Base-by-base conservation (phyloP, 768 basidiomycete genomes). In the Pluteus cervinus region DNA sequence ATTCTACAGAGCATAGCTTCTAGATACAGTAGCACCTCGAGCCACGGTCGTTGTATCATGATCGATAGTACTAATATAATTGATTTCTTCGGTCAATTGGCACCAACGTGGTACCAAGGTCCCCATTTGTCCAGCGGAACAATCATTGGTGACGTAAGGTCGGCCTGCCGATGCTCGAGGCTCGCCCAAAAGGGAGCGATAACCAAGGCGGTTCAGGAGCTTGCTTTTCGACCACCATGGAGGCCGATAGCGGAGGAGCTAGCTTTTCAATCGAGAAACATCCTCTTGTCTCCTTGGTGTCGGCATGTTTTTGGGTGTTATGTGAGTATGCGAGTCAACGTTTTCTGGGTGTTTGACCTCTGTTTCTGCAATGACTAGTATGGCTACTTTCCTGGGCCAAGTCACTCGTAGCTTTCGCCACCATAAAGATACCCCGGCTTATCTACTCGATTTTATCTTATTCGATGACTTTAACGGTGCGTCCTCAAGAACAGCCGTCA, bases 1-100 rank as follows among this genome's bases (percentile, higher is more conserved):
- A 90, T 55, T 93, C 91, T 14, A 94, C 91, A 12, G 91, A 94
- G 58, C 80, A 91, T 50, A 65, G 71, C 8, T 94, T 93, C 68
- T 88, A 54, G 51, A 17, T 35, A 16, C 5, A 14, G 23, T 28
- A 24, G 5, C 26, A 2, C 18, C 24, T 14, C n/a, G n/a, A n/a
- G n/a, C n/a, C n/a, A n/a, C n/a, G n/a, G n/a, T n/a, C n/a, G 26
- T 28, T 9, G 26, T 9, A 28, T 28, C 9, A 9, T 28, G 26
- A 9, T 28, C 14, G 26, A 28, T 28, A 28, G 14, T 28, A 28
- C 12, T 18, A 18, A 11, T 5, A 16, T 21, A 36, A 18, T 36
- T 3, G 22, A 3, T 33, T 7, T 14, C n/a, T 5, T 33, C 31
- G 31, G 16, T 33, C 8, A 11, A 33, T 33, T 9, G 18, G 31